phyloP scores from a whole-genome alignment of 345 rosid species.

The Arabidopsis arenosa region DNA sequence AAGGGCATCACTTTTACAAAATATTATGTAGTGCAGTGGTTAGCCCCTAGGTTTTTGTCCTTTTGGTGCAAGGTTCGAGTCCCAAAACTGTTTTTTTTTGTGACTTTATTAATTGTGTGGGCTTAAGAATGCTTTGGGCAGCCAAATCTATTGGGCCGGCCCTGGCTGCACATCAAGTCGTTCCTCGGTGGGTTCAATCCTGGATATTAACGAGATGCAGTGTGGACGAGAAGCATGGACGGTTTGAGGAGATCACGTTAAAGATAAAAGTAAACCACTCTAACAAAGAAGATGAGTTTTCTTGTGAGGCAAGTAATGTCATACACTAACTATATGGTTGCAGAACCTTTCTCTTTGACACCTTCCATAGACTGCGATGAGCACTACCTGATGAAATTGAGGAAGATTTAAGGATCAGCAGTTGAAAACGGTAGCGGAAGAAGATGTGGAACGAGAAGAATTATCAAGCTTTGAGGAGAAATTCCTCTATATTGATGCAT shows the following conservation, averaged over 20 bases:
- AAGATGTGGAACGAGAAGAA: constrained; percentile 2
- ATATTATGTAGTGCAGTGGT: too few species aligned
- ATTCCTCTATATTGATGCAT: constrained; percentile 54
- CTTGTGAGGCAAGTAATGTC: constrained; percentile 35
- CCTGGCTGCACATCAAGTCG: constrained; percentile 70
- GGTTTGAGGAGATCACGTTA: constrained; percentile 84
- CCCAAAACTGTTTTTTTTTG: too few species aligned
- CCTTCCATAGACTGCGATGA: background rate
- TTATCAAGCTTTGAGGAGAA: constrained; percentile 39
- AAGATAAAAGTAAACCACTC: constrained; percentile 56
- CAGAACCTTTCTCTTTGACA: constrained; percentile 33
- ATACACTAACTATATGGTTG: constrained; percentile 43
- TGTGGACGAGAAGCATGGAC: constrained; percentile 77
- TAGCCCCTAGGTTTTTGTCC: too few species aligned
- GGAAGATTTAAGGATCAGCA: constrained; percentile 54
- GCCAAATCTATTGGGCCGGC: too few species aligned
- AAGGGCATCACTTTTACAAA: too few species aligned
- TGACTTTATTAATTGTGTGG: too few species aligned
- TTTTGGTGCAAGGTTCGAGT: too few species aligned
- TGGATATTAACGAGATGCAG: constrained; percentile 58
- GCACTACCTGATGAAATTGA: constrained; percentile 41
- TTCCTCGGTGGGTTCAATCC: constrained; percentile 64
- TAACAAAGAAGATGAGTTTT: constrained; percentile 54
- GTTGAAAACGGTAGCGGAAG: constrained; percentile 35
- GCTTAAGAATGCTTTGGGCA: too few species aligned